phyloP scores from a whole-genome alignment of 23 red algal genomes.

The Gracilaria domingensis region DNA sequence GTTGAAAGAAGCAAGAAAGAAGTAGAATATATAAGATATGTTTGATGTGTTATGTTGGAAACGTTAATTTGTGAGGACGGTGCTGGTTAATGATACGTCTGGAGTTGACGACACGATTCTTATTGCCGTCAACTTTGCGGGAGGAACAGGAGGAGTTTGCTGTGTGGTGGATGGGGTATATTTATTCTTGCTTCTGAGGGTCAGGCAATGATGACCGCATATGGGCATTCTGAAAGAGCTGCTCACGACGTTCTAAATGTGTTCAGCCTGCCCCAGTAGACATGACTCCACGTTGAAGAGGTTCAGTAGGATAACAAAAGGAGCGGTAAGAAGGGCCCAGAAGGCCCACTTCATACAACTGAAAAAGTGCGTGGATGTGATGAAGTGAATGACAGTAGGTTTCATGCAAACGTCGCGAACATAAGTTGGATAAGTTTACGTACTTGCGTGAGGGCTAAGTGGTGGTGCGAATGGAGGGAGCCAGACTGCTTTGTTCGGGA shows the following conservation, averaged over 20 bases:
- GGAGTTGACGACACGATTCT: neutral
- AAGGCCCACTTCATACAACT: neutral
- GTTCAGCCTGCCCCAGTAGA: neutral
- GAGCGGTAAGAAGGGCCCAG: neutral
- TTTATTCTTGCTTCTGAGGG: neutral
- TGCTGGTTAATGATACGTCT: neutral
- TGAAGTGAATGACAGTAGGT: neutral
- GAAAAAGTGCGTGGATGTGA: neutral
- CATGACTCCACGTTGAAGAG: constrained; percentile 2
- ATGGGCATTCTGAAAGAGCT: neutral
- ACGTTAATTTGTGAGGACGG: neutral
- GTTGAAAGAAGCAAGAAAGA: neutral
- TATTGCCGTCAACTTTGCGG: constrained; percentile 1
- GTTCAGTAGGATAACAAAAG: neutral
- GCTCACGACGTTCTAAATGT: neutral
- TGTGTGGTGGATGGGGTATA: neutral
- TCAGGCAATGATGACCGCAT: neutral
- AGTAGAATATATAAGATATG: neutral
- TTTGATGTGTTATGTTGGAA: neutral
- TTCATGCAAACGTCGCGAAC: neutral
- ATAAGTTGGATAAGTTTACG: neutral
- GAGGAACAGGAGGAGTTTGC: neutral
- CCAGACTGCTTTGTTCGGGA: no score
- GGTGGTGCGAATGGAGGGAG: no score
- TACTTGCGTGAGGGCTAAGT: neutral